Base-by-base conservation (phyloP, 768 basidiomycete species). In the Gloeostereum incarnatum region DNA sequence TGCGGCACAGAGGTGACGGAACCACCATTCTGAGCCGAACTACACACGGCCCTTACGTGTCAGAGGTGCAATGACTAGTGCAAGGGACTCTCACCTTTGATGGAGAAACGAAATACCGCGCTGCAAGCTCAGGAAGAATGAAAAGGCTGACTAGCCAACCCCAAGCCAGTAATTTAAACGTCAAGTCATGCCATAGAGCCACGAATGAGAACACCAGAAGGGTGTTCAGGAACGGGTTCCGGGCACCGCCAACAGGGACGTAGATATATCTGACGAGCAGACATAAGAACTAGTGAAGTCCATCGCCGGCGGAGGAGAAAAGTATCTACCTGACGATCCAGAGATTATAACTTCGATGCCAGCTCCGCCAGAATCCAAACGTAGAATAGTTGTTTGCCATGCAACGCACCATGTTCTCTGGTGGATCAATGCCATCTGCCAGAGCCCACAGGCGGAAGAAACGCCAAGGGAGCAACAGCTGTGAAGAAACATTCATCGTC, bases 361-460 rank as follows among this genome's bases (percentile, higher is more conserved):
- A 98, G 46, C 81, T 82, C 45, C 91, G 62, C 96, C 96, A 98
- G 59, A 99, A 98, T 0, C 91, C 91, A 7, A 81, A 56, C 0
- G 80, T 74, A 1, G 93, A 96, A 54, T 97, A 97, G 56, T 97
- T 98, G 57, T 98, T 99, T 16, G 79, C 86, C 80, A 97, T 84
- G 52, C 96, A 98, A n/a, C 96, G 75, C 9, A 99, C 73, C 96
- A 97, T 96, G 58, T 99, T 99, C 58, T 99, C 96, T 0, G 94
- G 96, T 0, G 91, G 85, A 49, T 96, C 89, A 23, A 97, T 72
- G 0, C 87, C 88, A 49, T 91, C 88, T 38, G 75, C 56, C 16
- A 98, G 63, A 2, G 93, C 82, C 91, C 93, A 97, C 14, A 96
- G 61, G 2, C 93, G 84, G 66, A 97, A 98, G 66, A 96, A 96